phyloP scores from a whole-genome alignment of 345 rosid species.

The Erysimum cheiranthoides region DNA sequence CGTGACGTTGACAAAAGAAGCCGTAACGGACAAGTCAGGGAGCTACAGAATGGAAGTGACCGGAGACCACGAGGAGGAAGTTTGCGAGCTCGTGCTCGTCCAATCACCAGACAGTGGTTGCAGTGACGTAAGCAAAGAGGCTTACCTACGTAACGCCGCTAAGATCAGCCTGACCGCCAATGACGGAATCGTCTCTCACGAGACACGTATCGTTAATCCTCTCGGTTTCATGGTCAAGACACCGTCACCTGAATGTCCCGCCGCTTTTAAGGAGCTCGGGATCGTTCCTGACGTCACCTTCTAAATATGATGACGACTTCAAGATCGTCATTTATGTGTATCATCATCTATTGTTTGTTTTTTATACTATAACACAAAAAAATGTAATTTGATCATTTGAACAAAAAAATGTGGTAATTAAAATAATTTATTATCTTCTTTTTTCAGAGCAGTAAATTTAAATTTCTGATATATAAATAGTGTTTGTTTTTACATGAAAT shows the following conservation, averaged over 20 bases:
- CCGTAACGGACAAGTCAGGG: constrained; percentile 49
- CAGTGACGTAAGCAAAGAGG: constrained; percentile 47
- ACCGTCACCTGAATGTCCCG: constrained; percentile 52
- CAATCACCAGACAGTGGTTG: constrained; percentile 55
- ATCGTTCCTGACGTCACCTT: constrained; percentile 42
- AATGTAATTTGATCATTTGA: constrained; percentile 23
- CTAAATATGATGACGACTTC: constrained; percentile 23
- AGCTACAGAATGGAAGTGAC: constrained; percentile 53
- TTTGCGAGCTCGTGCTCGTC: constrained; percentile 53
- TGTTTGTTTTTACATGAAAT: constrained; percentile 17
- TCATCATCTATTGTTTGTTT: constrained; percentile 25
- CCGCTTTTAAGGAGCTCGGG: constrained; percentile 64
- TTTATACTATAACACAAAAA: neutral
- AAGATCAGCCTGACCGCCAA: constrained; percentile 54
- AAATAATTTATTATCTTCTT: neutral
- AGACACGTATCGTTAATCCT: constrained; percentile 58
- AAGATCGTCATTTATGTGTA: constrained; percentile 24
- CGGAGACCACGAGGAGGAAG: constrained; percentile 72
- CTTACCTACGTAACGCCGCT: constrained; percentile 48
- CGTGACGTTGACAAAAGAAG: constrained; percentile 47
- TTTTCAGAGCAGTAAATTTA: neutral
- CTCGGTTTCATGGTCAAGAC: constrained; percentile 62
- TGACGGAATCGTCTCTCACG: constrained; percentile 54
- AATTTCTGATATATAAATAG: neutral
- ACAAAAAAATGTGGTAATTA: constrained; percentile 1